Evolutionary conservation across 495 filamentous ascomycete species (phyloP).

Genomic region (Hypomontagnella monticulosa): DNA sequence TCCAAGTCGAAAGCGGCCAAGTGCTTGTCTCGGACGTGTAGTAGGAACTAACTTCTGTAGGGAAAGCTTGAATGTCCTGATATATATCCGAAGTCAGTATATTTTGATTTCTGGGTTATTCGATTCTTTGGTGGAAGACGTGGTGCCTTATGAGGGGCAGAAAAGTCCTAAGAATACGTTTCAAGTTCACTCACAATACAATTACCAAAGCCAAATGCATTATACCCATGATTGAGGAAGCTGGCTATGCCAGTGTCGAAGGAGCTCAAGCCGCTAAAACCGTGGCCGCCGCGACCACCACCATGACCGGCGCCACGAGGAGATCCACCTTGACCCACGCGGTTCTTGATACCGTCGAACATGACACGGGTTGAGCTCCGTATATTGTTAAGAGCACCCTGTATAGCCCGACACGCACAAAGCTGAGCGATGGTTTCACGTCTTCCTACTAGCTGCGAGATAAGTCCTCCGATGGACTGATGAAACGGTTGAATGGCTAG

Average conservation of each 20-base stretch:
- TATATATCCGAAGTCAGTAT: slow-evolving; percentile 20
- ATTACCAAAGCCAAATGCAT: slow-evolving; percentile 27
- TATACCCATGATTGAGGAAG: slow-evolving; percentile 28
- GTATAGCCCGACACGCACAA: slow-evolving; percentile 29
- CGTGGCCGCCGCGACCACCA: slow-evolving; percentile 11
- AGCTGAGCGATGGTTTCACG: slow-evolving; percentile 24
- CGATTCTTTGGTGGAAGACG: neutral
- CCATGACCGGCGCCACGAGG: neutral
- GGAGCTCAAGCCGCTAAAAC: slow-evolving; percentile 22
- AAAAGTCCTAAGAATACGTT: neutral
- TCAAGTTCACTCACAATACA: slow-evolving; percentile 28
- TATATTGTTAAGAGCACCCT: slow-evolving; percentile 30
- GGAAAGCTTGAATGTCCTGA: slow-evolving; percentile 11
- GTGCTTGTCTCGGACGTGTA: slow-evolving; percentile 3
- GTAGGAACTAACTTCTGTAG: neutral
- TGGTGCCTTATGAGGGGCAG: too few species aligned
- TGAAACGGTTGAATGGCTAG: slow-evolving; percentile 27
- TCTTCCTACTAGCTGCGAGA: slow-evolving; percentile 32
- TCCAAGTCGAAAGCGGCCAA: slow-evolving; percentile 8
- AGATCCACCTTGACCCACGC: neutral
- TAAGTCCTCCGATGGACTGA: slow-evolving; percentile 30
- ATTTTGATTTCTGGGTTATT: neutral
- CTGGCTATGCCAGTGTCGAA: slow-evolving; percentile 36
- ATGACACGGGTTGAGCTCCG: slow-evolving; percentile 27
- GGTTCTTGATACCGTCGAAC: slow-evolving; percentile 34